A percentile compares a stretch with the other conserved stretches of the same genome.
Evolutionary conservation across 805 yeast genomes (phyloP).

Genomic region (Wickerhamomyces bisporus): DNA sequence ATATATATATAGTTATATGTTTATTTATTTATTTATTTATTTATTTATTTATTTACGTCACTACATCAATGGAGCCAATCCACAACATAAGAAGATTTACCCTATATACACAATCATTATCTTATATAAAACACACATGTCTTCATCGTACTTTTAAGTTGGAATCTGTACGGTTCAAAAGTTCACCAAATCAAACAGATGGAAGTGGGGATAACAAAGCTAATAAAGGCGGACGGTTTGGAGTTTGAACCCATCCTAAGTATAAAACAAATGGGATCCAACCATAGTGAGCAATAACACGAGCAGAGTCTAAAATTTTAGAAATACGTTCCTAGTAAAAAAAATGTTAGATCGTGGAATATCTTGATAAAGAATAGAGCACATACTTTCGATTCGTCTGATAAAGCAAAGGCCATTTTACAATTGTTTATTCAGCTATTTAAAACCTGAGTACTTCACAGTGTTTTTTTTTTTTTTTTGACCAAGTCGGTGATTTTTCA

Average conservation of each 20-base stretch:
- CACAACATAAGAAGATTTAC: no score
- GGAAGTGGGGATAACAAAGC: slow-evolving; percentile 76
- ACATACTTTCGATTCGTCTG: slow-evolving; percentile 41
- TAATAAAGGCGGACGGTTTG: slow-evolving; percentile 80
- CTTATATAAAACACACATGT: no score
- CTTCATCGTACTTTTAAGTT: no score
- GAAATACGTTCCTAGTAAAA: slow-evolving; percentile 70
- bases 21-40: background rate
- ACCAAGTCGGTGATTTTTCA: no score
- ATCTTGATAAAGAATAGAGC: background rate
- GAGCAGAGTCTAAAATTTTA: slow-evolving; percentile 75
- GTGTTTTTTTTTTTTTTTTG: no score
- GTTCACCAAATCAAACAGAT: slow-evolving; percentile 53
- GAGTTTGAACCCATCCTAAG: slow-evolving; percentile 79
- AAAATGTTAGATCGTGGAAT: no score
- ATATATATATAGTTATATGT: background rate
- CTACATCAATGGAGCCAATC: no score
- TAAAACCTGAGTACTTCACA: no score
- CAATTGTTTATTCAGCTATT: background rate
- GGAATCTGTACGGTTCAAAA: no score
- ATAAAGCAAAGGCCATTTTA: slow-evolving; percentile 35
- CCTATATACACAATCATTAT: no score
- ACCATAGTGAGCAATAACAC: slow-evolving; percentile 89
- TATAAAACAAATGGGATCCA: slow-evolving; percentile 95
- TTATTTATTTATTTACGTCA: background rate